Evolutionary conservation across 306 rosid genomes (phyloP).

Genomic region (Elaeagnus macrophylla): DNA sequence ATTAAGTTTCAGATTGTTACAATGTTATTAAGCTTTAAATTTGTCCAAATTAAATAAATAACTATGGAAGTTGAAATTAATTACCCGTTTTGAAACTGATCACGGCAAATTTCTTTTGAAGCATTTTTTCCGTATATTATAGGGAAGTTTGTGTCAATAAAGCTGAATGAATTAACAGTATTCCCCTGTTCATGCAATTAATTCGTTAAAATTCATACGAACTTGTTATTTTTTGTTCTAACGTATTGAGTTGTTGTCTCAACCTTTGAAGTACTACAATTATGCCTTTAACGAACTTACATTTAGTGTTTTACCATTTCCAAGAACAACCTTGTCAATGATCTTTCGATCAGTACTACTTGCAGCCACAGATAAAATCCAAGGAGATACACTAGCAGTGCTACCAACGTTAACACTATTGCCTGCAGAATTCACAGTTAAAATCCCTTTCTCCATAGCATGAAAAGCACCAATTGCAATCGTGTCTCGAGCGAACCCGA

Average conservation of each 20-base stretch:
- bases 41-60: neutral
- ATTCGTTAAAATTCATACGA: too few relatives aligned
- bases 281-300: too few relatives aligned
- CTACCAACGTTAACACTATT: constrained; percentile 13
- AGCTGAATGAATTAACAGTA: constrained; percentile 5
- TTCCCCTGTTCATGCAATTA: constrained; percentile 4
- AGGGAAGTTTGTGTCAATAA: constrained; percentile 9
- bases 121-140: constrained; percentile 1
- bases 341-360: constrained; percentile 15
- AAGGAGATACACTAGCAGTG: constrained; percentile 17
- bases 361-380: constrained; percentile 22
- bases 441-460: constrained; percentile 32
- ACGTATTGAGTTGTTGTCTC: too few relatives aligned
- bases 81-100: neutral
- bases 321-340: constrained; percentile 10
- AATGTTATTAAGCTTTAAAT: too few relatives aligned
- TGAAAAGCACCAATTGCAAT: constrained; percentile 33
- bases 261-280: too few relatives aligned
- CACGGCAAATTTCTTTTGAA: neutral
- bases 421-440: constrained; percentile 29
- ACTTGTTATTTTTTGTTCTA: too few relatives aligned
- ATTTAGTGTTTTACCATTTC: constrained; percentile 3
- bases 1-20: too few relatives aligned
- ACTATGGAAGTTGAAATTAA: too few relatives aligned
- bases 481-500: neutral